Evolutionary conservation across 805 yeast genomes (phyloP), one percentile per base, ranked within the genome.

Genomic region (Ogataea salicorniae): DNA sequence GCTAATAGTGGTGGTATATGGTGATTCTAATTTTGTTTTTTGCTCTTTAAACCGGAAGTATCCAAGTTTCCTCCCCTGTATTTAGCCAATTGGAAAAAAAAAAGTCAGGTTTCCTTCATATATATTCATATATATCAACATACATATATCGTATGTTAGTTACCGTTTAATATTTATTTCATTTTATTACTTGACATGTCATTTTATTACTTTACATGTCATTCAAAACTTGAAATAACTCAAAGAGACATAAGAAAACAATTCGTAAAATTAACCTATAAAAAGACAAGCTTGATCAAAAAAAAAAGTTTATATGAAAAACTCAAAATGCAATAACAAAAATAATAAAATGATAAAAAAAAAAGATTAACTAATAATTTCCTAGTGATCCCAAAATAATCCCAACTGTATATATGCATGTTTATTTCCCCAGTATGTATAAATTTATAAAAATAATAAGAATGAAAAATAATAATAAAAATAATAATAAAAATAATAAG

Each of bases 1-100:
- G 48, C 48, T 11, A 45, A 55, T 15, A 46, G 36, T 33, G 67
- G 66, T 39, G 68, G 69, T 17, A 54, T 62, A 13, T 64, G 69
- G 69, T 64, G 47, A 54, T 14, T 17, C 9, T 26, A 18, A 18
- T 37, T 2, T 26, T 8, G 13, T 26, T 26, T 26, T 26, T 20
- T 20, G 4, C 31, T 9, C 31, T 9, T 26, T 26, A 11, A 26
- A 26, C 31, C 9, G 31, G 31, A 26, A 26, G 11, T 26, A 2
- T 26, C 11, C 4, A 26, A 26, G 11, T 26, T 9, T 9, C 11
- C 31, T 9, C 11, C 13, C 31, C 31, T 26, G 31, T 26, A 26
- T 26, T 26, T 26, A 26, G 31, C 31, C 31, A 26, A 26, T 26
- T 26, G 31, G 31, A 11, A 26, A 26, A 26, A 26, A 9, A 26